phyloP scores from a whole-genome alignment of 768 basidiomycete genomes.

The Pleurotus ostreatus region DNA sequence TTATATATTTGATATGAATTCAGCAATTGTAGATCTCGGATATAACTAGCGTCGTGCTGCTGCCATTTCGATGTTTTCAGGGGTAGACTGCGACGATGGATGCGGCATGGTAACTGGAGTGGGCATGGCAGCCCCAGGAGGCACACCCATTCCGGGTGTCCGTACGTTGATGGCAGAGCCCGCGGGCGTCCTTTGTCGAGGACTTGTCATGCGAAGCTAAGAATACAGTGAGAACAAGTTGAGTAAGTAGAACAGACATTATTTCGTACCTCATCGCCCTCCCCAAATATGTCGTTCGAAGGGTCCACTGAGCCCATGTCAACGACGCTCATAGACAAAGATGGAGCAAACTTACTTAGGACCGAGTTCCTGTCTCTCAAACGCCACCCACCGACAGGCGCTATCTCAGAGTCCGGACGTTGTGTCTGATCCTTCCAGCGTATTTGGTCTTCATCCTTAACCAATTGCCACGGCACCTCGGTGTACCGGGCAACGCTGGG shows the following conservation, averaged over 20 bases:
- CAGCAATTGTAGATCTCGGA: too few species aligned
- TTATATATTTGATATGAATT: too few species aligned
- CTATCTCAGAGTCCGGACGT: conserved; percentile 19
- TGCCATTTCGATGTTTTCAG: conserved; percentile 31
- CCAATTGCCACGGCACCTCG: conserved; percentile 67
- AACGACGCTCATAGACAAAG: conserved; percentile 5
- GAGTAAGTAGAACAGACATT: too few species aligned
- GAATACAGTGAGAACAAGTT: neutral
- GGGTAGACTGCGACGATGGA: conserved; percentile 10
- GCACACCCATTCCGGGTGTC: neutral
- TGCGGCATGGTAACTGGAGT: conserved; percentile 13
- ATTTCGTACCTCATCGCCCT: conserved; percentile 26
- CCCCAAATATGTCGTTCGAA: conserved; percentile 42
- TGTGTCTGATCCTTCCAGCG: conserved; percentile 17
- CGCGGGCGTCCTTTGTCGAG: conserved; percentile 24
- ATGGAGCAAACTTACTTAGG: conserved; percentile 32
- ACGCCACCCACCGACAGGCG: conserved; percentile 39
- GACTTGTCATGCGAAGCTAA: conserved; percentile 31
- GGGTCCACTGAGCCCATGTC: conserved; percentile 28
- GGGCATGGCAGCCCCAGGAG: conserved; percentile 9
- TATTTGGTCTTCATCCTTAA: conserved; percentile 37
- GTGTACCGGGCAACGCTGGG: conserved; percentile 59
- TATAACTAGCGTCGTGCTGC: neutral
- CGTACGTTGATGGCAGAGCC: conserved; percentile 8
- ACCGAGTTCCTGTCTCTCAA: conserved; percentile 50